These are phyloP conservation scores for Solanum megistacrolobum DNA, from an alignment of 257 asterid species.

Conservation along the genomic window DNA sequence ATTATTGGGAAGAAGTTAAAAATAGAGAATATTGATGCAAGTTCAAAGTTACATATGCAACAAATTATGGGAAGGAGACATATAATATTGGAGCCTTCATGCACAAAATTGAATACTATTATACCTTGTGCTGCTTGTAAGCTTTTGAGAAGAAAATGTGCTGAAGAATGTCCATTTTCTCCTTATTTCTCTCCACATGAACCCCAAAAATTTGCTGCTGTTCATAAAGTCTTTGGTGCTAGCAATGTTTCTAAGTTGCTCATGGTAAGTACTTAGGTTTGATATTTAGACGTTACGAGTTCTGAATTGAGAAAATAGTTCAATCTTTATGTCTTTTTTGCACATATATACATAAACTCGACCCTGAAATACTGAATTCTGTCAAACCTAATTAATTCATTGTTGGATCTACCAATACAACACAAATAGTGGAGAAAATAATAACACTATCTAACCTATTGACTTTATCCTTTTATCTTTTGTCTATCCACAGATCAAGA, in stretches of 20 bases:
- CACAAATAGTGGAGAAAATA: neutral
- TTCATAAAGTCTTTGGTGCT: conserved; percentile 88
- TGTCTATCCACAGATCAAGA: neutral
- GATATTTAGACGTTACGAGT: neutral
- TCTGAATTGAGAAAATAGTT: neutral
- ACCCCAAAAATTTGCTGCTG: conserved; percentile 89
- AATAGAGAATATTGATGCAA: conserved; percentile 39
- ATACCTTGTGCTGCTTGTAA: conserved; percentile 96
- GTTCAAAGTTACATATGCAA: neutral
- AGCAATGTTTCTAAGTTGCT: conserved; percentile 97
- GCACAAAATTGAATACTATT: conserved; percentile 42
- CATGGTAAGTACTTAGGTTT: conserved; percentile 28
- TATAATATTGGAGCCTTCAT: conserved; percentile 42
- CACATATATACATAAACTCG: neutral
- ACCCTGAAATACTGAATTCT: neutral
- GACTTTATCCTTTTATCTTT: neutral
- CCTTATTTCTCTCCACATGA: conserved; percentile 89
- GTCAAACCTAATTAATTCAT: neutral
- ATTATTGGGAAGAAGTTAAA: conserved; percentile 52
- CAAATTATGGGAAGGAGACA: conserved; percentile 47
- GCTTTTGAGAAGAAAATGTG: conserved; percentile 78
- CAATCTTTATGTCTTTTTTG: neutral
- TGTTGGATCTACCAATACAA: neutral
- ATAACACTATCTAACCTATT: neutral
- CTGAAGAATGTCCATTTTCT: conserved; percentile 86